Conservation (phyloP, 2,329 filamentous ascomycete genomes). For the Ophiobolus disseminans region DNA sequence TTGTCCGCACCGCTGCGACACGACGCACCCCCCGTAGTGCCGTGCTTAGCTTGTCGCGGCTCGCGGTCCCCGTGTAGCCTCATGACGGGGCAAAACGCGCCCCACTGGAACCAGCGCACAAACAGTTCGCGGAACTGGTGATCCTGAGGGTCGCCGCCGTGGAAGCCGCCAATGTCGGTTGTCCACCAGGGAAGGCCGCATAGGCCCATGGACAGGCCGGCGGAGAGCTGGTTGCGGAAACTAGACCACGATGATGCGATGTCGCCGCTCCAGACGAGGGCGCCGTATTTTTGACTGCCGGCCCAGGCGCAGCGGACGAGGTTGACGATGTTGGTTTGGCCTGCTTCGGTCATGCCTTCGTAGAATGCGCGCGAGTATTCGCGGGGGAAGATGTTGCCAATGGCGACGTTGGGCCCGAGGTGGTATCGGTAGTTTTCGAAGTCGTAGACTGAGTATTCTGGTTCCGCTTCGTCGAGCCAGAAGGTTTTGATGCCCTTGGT, state of each 20-base stretch:
- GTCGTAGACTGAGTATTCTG: constrained; percentile 69
- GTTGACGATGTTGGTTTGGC: constrained; percentile 66
- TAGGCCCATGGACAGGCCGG: constrained; percentile 71
- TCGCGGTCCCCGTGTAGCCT: constrained; percentile 71
- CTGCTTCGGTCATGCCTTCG: constrained; percentile 62
- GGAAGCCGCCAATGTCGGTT: constrained; percentile 74
- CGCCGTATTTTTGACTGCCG: constrained; percentile 68
- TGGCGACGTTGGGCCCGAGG: constrained; percentile 59
- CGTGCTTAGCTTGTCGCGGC: constrained; percentile 59
- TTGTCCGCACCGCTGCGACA: constrained; percentile 61
- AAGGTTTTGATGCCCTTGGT: constrained; percentile 68
- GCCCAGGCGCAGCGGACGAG: constrained; percentile 65
- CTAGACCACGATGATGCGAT: constrained; percentile 69
- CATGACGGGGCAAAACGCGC: constrained; percentile 71
- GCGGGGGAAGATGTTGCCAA: constrained; percentile 67
- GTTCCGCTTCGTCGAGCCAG: constrained; percentile 75
- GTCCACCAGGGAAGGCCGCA: constrained; percentile 73
- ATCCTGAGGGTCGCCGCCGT: constrained; percentile 66
- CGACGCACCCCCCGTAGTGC: constrained; percentile 45
- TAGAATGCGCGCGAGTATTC: constrained; percentile 67
- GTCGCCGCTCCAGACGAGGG: constrained; percentile 72
- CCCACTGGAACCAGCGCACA: constrained; percentile 74
- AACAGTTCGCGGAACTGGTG: constrained; percentile 67
- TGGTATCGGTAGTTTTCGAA: constrained; percentile 72
- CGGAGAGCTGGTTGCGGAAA: constrained; percentile 66